A percentile compares a stretch with the other conserved stretches of the same genome.
Evolutionary conservation across 1,284 basidiomycete genomes (phyloP).

Genomic region (Polyporus tsugae): DNA sequence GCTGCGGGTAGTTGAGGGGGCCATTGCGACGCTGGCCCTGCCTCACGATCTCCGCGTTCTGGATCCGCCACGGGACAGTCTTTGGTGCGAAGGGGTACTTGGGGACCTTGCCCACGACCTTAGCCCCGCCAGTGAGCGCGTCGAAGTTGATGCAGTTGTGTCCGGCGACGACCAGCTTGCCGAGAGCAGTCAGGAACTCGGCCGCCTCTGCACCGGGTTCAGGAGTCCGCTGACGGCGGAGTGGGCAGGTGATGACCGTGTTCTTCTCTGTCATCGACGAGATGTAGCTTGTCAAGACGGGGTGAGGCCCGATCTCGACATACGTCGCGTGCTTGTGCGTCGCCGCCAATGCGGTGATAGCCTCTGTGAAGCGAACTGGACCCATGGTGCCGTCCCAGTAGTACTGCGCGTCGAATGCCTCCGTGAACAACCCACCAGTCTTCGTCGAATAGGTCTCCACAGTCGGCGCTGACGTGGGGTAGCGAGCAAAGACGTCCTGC

Average conservation of each 20-base stretch:
- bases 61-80: conserved; percentile 23
- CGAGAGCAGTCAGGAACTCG: conserved; percentile 24
- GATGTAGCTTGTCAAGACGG: conserved; percentile 44
- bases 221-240: conserved; percentile 37
- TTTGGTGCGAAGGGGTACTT: conserved; percentile 33
- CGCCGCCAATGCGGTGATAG: conserved; percentile 33
- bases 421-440: conserved; percentile 34
- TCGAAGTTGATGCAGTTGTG: conserved; percentile 31
- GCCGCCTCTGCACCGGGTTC: conserved; percentile 13
- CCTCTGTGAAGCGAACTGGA: conserved; percentile 44
- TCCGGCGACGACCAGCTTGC: conserved; percentile 26
- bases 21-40: conserved; percentile 40
- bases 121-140: conserved; percentile 18
- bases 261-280: conserved; percentile 27
- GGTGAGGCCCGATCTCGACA: conserved; percentile 38
- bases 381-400: conserved; percentile 46
- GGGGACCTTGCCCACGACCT: conserved; percentile 10
- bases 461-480: conserved; percentile 27
- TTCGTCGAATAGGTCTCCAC: conserved; percentile 39
- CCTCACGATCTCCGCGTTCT: conserved; percentile 25
- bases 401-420: conserved; percentile 41
- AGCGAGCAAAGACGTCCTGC: conserved; percentile 38
- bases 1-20: conserved; percentile 44
- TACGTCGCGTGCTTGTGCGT: conserved; percentile 30
- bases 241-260: conserved; percentile 38